A percentile compares a stretch with the other conserved stretches of the same genome.
Conservation (phyloP, 2,329 filamentous ascomycete genomes). For the Sclerotinia sclerotiorum region DNA sequence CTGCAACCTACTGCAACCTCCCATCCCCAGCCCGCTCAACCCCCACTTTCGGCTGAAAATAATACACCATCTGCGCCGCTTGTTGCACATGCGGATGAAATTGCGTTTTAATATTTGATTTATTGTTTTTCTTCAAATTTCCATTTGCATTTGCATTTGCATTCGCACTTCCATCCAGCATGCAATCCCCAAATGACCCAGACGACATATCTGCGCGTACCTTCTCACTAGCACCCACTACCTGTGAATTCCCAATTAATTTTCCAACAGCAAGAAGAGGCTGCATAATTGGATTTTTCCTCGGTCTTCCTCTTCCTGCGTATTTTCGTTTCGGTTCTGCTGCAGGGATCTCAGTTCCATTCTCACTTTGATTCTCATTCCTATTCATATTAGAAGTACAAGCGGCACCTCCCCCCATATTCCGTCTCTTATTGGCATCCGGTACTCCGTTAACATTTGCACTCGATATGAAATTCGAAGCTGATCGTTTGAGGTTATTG, state of each 20-base stretch:
- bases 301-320: background rate
- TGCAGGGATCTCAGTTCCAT: too few relatives aligned
- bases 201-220: too few relatives aligned
- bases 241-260: too few relatives aligned
- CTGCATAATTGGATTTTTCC: background rate
- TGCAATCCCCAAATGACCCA: background rate
- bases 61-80: slow-evolving; percentile 6
- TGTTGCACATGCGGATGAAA: background rate
- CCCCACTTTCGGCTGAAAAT: slow-evolving; percentile 1
- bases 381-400: too few relatives aligned
- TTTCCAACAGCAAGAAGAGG: too few relatives aligned
- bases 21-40: slow-evolving; percentile 8
- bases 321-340: background rate
- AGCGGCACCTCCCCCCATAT: background rate
- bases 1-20: background rate
- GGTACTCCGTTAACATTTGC: background rate
- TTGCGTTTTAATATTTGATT: background rate
- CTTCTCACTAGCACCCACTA: background rate
- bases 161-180: background rate
- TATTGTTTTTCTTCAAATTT: background rate
- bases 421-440: background rate
- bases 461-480: background rate
- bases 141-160: background rate
- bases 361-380: too few relatives aligned
- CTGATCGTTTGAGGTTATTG: slow-evolving; percentile 1